Percentiles rank a stretch among this genome's conserved stretches.
phyloP scores from a whole-genome alignment of 257 asterid genomes.

The Orobanche coerulescens region DNA sequence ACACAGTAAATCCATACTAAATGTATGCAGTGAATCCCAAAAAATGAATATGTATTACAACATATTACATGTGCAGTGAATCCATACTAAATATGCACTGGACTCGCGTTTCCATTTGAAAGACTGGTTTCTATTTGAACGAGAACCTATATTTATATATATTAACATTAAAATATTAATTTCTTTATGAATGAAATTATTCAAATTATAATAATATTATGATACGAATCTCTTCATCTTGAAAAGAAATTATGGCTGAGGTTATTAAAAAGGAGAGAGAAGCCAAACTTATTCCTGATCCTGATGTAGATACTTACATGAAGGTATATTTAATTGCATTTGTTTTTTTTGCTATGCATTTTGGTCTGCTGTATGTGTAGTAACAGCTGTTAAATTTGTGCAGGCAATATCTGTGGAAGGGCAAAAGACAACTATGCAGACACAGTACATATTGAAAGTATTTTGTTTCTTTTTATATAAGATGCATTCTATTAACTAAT shows the following conservation, averaged over 20 bases:
- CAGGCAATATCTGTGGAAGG: slow-evolving; percentile 52
- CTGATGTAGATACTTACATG: slow-evolving; percentile 57
- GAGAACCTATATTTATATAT: too few species aligned
- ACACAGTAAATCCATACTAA: too few species aligned
- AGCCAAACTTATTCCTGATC: slow-evolving; percentile 50
- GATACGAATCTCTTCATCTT: slow-evolving; percentile 5
- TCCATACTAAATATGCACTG: too few species aligned
- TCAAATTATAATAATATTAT: background rate
- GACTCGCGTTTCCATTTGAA: too few species aligned
- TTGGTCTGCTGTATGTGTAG: background rate
- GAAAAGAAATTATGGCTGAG: slow-evolving; percentile 43
- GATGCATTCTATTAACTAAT: background rate
- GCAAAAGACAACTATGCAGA: slow-evolving; percentile 40
- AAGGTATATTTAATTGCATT: slow-evolving; percentile 28
- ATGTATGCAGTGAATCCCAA: too few species aligned
- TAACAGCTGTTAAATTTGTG: slow-evolving; percentile 1
- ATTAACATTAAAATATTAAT: too few species aligned
- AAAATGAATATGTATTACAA: too few species aligned
- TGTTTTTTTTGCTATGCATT: background rate
- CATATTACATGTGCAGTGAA: too few species aligned
- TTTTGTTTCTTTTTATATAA: background rate
- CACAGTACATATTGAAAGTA: slow-evolving; percentile 50
- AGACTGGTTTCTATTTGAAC: too few species aligned
- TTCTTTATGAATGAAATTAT: background rate
- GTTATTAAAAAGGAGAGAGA: slow-evolving; percentile 48